Evolutionary conservation across 495 filamentous ascomycete genomes (phyloP).

Genomic region (Penicillium maclennaniae): DNA sequence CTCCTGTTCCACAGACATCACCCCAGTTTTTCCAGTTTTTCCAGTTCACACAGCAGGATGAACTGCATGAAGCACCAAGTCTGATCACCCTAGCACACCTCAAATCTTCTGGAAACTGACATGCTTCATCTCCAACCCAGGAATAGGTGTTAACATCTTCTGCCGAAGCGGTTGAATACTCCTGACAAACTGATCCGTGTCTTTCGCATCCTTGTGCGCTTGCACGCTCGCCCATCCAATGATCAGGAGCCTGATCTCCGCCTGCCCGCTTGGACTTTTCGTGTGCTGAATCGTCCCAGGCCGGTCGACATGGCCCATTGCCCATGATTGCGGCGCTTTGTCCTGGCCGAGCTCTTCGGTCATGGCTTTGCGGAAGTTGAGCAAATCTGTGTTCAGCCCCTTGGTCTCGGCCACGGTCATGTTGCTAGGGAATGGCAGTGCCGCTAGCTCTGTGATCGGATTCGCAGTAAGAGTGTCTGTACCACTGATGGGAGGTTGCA

Average conservation of each 20-base stretch:
- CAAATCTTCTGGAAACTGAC: constrained; percentile 36
- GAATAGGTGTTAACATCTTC: constrained; percentile 31
- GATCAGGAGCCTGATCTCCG: constrained; percentile 34
- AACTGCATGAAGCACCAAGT: not conserved
- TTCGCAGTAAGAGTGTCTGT: constrained; percentile 34
- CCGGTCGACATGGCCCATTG: constrained; percentile 41
- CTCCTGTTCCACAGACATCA: constrained; percentile 1
- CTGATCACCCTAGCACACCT: not conserved
- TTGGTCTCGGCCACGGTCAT: constrained; percentile 20
- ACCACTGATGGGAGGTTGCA: constrained; percentile 28
- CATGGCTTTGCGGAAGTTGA: constrained; percentile 34
- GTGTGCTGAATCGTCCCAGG: constrained; percentile 36
- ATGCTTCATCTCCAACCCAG: constrained; percentile 43
- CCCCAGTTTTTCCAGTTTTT: not conserved
- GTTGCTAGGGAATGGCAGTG: constrained; percentile 29
- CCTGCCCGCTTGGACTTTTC: constrained; percentile 33
- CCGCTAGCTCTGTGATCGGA: constrained; percentile 39
- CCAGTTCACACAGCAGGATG: not conserved
- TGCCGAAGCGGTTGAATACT: constrained; percentile 37
- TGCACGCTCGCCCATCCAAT: constrained; percentile 56
- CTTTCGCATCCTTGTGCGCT: constrained; percentile 44
- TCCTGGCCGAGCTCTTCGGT: constrained; percentile 28
- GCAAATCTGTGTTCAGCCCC: constrained; percentile 24
- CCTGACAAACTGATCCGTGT: constrained; percentile 42
- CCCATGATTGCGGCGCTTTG: constrained; percentile 37